Percentiles rank a stretch among this genome's conserved stretches.
Conservation (phyloP, 352 stramenopile genomes). For the Phytophthora litchii region DNA sequence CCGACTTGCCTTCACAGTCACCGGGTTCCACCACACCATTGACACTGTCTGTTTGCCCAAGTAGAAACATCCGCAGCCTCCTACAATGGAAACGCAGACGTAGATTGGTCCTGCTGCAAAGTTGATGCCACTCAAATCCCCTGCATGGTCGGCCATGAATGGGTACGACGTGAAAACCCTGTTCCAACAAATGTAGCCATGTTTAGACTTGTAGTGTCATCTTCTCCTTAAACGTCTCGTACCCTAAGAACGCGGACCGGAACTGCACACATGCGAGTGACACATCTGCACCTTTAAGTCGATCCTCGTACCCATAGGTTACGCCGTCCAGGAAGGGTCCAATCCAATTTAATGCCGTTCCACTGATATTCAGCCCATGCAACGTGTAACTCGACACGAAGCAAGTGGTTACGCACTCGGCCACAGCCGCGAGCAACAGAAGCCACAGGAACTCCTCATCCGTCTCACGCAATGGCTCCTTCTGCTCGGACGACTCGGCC, state of each 20-base stretch:
- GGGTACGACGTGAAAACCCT: constrained; percentile 90
- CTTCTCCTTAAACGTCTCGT: constrained; percentile 3
- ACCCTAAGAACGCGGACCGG: constrained; percentile 81
- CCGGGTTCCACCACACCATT: constrained; percentile 15
- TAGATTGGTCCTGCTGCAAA: constrained; percentile 61
- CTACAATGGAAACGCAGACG: constrained; percentile 56
- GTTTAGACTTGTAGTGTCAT: no score
- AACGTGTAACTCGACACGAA: constrained; percentile 65
- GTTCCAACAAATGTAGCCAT: not conserved
- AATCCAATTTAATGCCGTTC: constrained; percentile 74
- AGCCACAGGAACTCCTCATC: constrained; percentile 74
- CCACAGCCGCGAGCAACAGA: constrained; percentile 65
- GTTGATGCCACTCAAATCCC: constrained; percentile 59
- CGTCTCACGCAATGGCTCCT: constrained; percentile 37
- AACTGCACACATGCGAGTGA: constrained; percentile 68
- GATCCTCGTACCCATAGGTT: constrained; percentile 62
- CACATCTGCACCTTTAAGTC: constrained; percentile 29
- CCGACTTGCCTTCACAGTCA: constrained; percentile 14
- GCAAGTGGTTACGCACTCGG: constrained; percentile 84
- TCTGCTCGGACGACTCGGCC: constrained; percentile 18
- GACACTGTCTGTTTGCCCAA: constrained; percentile 46
- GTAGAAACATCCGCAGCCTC: constrained; percentile 61
- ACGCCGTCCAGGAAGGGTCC: constrained; percentile 80
- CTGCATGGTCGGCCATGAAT: constrained; percentile 88
- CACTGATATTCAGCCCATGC: constrained; percentile 57